Evolutionary conservation across 331 rosid genomes (phyloP), one percentile per base, ranked within the genome.

Genomic region (Pyracantha coccinea): DNA sequence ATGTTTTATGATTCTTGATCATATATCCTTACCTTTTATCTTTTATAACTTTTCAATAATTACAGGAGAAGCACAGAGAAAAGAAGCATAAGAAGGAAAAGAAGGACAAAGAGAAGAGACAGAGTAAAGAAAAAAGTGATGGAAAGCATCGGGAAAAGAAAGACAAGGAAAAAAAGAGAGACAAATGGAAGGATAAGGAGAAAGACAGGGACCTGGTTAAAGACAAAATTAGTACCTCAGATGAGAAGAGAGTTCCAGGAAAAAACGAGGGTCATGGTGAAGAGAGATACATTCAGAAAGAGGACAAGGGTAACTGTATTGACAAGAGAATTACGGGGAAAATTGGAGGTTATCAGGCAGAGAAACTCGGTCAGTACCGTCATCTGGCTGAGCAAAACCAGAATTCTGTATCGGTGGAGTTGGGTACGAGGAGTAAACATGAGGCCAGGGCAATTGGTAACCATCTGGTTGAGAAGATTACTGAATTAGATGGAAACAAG

Each of bases 11-110:
- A 50, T 52, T 69, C 17, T 25, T 67, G 9, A 20, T 5, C 4
- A 33, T 66, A 4, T 23, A 20, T 31, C 38, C 69, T 62, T 69
- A 29, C 23, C 5, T 13, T 68, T 23, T 65, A n/a, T 47, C 24
- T 21, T 65, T 7, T 41, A 20, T 31, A 38, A 12, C 21, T 44
- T 53, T 69, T 50, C 57, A 29, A 63, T 64, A 74, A 66, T 78
- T 80, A 72, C 89, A 95, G 97, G 98, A 87, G 83, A 91, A 86
- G 71, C 88, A 83, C 57, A 88, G 77, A 85, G 97, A 89, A 53
- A 93, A 85, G 68, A 89, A 88, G 73, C 85, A 76, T 74, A 93
- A 88, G 72, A 89, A 90, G 81, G 95, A 89, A 50, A 94, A 86
- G 78, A 90, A 59, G 83, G 97, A 87, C 60, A 91, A 82, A 74